A percentile compares a stretch with the other conserved stretches of the same genome.
Conservation (phyloP, 768 basidiomycete species). For the Amanita jacksonii region DNA sequence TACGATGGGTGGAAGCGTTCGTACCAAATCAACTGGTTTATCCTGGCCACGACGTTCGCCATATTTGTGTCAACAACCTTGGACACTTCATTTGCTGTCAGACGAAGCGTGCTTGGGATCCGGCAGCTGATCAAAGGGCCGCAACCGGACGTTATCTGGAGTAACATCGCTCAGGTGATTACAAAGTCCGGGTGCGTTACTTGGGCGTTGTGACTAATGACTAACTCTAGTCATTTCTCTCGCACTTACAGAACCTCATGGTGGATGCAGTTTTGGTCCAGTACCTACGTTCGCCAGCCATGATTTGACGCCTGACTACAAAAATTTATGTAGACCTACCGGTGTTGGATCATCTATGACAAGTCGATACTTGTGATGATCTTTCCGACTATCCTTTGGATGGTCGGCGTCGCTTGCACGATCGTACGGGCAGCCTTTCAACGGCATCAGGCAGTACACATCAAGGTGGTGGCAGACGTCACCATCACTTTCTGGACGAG, state of each 20-base stretch:
- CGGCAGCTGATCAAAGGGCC: not conserved
- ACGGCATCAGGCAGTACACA: not conserved
- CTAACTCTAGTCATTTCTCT: conserved; percentile 4
- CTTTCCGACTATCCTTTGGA: conserved; percentile 12
- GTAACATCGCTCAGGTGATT: conserved; percentile 11
- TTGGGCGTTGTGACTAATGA: not conserved
- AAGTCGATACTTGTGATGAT: conserved; percentile 7
- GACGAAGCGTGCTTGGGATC: conserved; percentile 10
- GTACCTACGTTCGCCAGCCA: too few relatives aligned
- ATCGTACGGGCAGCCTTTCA: conserved; percentile 5
- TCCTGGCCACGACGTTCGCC: conserved; percentile 8
- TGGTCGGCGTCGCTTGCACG: conserved; percentile 7
- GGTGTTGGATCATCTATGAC: conserved; percentile 14
- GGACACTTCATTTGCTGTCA: conserved; percentile 11
- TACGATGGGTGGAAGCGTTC: conserved; percentile 3
- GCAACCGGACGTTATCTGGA: conserved; percentile 8
- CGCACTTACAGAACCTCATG: conserved; percentile 9
- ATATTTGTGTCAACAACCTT: conserved; percentile 10
- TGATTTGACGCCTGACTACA: not conserved
- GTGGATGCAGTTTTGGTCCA: conserved; percentile 12
- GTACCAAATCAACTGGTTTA: conserved; percentile 7
- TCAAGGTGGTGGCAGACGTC: not conserved
- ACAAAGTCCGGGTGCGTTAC: not conserved
- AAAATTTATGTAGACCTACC: conserved; percentile 9
- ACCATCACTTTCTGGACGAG: conserved; percentile 12